Evolutionary conservation across 2,329 filamentous ascomycete species (phyloP).

Genomic region (Lasiodiplodia sp.): DNA sequence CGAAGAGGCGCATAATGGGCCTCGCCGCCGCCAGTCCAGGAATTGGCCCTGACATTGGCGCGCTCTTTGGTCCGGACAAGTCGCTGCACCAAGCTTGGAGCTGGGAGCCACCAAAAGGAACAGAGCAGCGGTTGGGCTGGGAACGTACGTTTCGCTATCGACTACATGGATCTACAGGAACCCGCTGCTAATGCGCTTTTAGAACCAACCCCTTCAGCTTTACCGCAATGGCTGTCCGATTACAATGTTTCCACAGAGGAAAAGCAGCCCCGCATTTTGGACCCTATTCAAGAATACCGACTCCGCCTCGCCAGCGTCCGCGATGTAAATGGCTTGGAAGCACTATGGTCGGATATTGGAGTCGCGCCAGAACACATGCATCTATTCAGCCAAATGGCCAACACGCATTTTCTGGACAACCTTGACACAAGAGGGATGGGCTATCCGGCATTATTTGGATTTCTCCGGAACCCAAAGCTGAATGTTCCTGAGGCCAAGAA

Average conservation of each 20-base stretch:
- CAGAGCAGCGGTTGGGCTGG: conserved; percentile 5
- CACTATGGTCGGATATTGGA: conserved; percentile 2
- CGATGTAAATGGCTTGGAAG: background rate
- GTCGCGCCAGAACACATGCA: conserved; percentile 11
- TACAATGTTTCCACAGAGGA: background rate
- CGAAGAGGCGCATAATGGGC: conserved; percentile 63
- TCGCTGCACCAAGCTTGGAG: conserved; percentile 6
- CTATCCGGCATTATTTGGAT: conserved; percentile 1
- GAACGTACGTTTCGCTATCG: background rate
- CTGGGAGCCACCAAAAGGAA: conserved; percentile 19
- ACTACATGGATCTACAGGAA: no score
- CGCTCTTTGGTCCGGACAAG: conserved; percentile 21
- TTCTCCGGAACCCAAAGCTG: conserved; percentile 6
- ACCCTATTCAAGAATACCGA: conserved; percentile 3
- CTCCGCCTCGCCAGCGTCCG: background rate
- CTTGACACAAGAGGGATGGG: background rate
- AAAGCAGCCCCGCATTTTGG: background rate
- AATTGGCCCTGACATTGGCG: conserved; percentile 20
- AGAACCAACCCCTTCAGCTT: background rate
- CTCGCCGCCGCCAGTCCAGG: conserved; percentile 43
- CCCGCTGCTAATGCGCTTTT: background rate
- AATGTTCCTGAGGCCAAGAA: conserved; percentile 10
- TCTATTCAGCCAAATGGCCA: conserved; percentile 21
- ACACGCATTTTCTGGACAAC: conserved; percentile 18
- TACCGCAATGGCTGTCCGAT: conserved; percentile 19